Conservation (phyloP, 2,329 filamentous ascomycete genomes). For the Venturia effusa region DNA sequence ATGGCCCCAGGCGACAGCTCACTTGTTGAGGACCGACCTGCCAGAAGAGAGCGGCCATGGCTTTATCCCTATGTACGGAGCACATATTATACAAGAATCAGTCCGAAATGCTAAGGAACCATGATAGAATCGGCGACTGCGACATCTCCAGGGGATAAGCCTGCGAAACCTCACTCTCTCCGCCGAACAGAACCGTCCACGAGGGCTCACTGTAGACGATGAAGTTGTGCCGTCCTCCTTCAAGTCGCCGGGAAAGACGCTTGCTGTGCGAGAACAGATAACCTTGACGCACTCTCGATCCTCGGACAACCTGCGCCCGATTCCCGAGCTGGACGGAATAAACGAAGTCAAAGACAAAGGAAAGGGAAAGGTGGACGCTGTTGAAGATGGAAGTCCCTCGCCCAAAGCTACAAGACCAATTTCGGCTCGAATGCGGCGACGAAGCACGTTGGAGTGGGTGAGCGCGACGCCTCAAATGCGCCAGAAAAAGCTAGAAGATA, state of each 20-base stretch:
- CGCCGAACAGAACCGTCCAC: slow-evolving; percentile 36
- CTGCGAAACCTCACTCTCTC: slow-evolving; percentile 73
- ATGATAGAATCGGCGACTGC: slow-evolving; percentile 67
- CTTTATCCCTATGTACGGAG: slow-evolving; percentile 39
- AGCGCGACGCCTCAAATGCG: slow-evolving; percentile 47
- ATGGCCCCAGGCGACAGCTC: neutral
- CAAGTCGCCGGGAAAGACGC: slow-evolving; percentile 56
- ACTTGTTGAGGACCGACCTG: neutral
- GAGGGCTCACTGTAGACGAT: slow-evolving; percentile 60
- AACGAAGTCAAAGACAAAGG: slow-evolving; percentile 6
- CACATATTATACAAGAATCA: neutral
- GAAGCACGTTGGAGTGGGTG: slow-evolving; percentile 53
- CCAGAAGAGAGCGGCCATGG: slow-evolving; percentile 36
- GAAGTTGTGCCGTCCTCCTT: slow-evolving; percentile 58
- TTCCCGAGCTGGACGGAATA: slow-evolving; percentile 20
- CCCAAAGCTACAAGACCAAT: slow-evolving; percentile 12
- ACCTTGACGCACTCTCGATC: slow-evolving; percentile 48
- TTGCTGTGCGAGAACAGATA: slow-evolving; percentile 39
- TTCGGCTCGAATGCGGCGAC: slow-evolving; percentile 30
- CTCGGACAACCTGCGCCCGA: slow-evolving; percentile 39
- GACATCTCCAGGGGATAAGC: slow-evolving; percentile 78
- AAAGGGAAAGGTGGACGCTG: slow-evolving; percentile 17
- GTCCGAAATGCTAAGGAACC: slow-evolving; percentile 1
- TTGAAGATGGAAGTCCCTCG: slow-evolving; percentile 17
- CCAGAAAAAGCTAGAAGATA: slow-evolving; percentile 66